Percentiles rank a stretch among this genome's conserved stretches.
These are phyloP conservation scores for Rhodotorula sp. DNA, from an alignment of 1,284 basidiomycete species.

Conservation along the genomic window DNA sequence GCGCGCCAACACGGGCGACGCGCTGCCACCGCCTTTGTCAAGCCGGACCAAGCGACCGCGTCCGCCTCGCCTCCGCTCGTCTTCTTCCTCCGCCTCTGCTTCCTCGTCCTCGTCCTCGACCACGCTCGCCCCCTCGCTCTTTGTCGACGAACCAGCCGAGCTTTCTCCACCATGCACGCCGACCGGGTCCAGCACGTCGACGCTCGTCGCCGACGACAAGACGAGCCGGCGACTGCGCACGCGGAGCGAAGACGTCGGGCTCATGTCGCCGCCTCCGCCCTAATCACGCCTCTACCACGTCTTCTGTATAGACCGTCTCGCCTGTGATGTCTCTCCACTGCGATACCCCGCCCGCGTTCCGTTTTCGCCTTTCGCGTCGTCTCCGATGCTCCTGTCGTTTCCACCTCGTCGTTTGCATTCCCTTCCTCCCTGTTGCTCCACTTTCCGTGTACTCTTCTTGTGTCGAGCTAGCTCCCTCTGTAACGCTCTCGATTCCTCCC, in stretches of 20 bases:
- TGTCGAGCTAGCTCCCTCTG: not conserved
- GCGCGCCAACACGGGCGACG: not conserved
- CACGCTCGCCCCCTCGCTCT: not conserved
- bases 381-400: too few relatives aligned
- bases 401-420: too few relatives aligned
- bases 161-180: not conserved
- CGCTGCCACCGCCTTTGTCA: not conserved
- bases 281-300: not conserved
- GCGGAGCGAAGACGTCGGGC: constrained; percentile 2
- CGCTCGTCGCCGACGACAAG: not conserved
- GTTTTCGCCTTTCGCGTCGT: not conserved
- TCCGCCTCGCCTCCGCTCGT: not conserved
- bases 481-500: not conserved
- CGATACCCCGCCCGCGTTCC: not conserved
- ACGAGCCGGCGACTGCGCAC: not conserved
- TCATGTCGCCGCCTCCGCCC: not conserved
- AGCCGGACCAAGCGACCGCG: not conserved
- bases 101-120: not conserved
- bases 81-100: not conserved
- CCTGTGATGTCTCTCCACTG: not conserved
- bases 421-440: too few relatives aligned
- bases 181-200: not conserved
- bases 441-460: too few relatives aligned
- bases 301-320: not conserved
- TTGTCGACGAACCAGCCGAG: constrained; percentile 11